These are phyloP conservation scores for Beauveria caledonica DNA, from an alignment of 2,329 filamentous ascomycete genomes.

Conservation along the genomic window DNA sequence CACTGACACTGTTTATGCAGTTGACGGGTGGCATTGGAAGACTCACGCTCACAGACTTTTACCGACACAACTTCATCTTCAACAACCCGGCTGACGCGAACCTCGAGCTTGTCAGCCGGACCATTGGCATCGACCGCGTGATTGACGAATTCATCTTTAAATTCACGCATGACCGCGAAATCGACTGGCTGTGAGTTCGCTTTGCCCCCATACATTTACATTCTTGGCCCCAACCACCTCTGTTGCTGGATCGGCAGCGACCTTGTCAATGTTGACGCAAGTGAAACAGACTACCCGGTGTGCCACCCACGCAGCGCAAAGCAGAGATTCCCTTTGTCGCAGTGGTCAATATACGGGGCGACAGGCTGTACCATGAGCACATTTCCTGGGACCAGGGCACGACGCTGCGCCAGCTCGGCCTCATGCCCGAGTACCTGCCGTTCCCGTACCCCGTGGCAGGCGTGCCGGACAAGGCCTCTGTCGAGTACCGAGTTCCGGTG, in stretches of 20 bases:
- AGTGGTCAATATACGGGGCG: conserved; percentile 55
- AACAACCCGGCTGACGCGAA: conserved; percentile 25
- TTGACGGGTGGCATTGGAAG: conserved; percentile 62
- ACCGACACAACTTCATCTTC: conserved; percentile 65
- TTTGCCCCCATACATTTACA: background rate
- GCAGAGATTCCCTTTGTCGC: conserved; percentile 51
- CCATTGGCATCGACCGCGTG: conserved; percentile 60
- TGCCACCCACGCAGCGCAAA: conserved; percentile 41
- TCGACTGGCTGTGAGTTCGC: conserved; percentile 56
- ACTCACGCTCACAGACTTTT: conserved; percentile 55
- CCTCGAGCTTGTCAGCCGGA: conserved; percentile 33
- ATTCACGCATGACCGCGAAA: conserved; percentile 49
- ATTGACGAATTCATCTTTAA: conserved; percentile 60
- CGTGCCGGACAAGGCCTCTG: background rate
- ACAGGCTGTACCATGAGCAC: conserved; percentile 55
- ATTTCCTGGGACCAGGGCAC: conserved; percentile 60
- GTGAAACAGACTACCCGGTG: conserved; percentile 36
- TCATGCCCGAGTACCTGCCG: conserved; percentile 27
- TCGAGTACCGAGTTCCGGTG: conserved; percentile 26
- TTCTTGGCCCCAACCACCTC: background rate
- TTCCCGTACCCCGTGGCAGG: conserved; percentile 1
- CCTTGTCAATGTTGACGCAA: conserved; percentile 8
- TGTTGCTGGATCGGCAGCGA: background rate
- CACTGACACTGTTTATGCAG: conserved; percentile 16
- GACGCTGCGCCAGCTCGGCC: conserved; percentile 46